Evolutionary conservation across 768 basidiomycete species (phyloP).

Genomic region (Agrocybe praecox): DNA sequence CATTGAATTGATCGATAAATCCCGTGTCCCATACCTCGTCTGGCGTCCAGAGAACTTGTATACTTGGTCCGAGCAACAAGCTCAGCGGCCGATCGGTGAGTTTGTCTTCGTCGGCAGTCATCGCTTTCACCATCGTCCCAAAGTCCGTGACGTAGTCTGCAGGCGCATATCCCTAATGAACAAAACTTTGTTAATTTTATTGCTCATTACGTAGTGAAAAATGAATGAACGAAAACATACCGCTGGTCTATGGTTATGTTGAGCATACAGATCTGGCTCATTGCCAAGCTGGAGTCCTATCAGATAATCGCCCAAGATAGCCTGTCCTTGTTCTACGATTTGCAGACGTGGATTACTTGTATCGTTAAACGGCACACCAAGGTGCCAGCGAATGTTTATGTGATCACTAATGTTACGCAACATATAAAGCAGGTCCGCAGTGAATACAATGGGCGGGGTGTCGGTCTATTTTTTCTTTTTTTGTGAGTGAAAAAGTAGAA

Average conservation of each 20-base stretch:
- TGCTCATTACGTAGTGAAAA: too few relatives aligned
- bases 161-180: conserved; percentile 39
- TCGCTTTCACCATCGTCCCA: conserved; percentile 42
- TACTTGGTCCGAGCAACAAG: conserved; percentile 56
- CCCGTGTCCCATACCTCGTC: conserved; percentile 56
- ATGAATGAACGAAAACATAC: not conserved
- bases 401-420: conserved; percentile 61
- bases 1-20: conserved; percentile 43
- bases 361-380: conserved; percentile 72
- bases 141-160: conserved; percentile 57
- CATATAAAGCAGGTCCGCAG: conserved; percentile 65
- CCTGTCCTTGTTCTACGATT: conserved; percentile 62
- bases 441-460: conserved; percentile 68
- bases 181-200: too few relatives aligned
- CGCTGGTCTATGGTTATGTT: conserved; percentile 38
- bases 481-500: not conserved
- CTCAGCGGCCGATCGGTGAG: conserved; percentile 26
- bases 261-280: conserved; percentile 57
- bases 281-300: conserved; percentile 74
- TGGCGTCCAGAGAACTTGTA: conserved; percentile 52
- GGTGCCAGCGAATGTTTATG: conserved; percentile 66
- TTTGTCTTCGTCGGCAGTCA: conserved; percentile 32
- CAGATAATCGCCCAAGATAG: conserved; percentile 65
- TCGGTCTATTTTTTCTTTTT: conserved; percentile 46
- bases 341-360: conserved; percentile 52